Percentiles rank a stretch among this genome's conserved stretches.
Conservation (phyloP, 345 rosid species). For the Heritiera fomes region DNA sequence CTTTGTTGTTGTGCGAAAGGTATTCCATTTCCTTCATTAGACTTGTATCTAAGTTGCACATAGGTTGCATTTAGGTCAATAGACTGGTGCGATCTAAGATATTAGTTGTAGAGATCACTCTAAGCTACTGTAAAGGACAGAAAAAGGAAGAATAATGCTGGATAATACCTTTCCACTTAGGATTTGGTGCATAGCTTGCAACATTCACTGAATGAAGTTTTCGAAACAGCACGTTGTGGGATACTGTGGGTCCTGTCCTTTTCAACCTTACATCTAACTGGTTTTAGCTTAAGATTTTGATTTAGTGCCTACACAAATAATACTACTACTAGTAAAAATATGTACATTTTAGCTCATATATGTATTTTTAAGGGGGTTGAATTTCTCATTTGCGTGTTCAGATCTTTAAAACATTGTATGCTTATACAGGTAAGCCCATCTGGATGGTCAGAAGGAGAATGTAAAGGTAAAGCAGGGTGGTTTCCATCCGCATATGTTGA, state of each 20-base stretch:
- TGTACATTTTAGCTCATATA: background rate
- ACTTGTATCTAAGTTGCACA: constrained; percentile 1
- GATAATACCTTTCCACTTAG: background rate
- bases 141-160: constrained; percentile 3
- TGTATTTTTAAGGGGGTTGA: background rate
- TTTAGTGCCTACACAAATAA: background rate
- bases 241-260: background rate
- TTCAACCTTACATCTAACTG: background rate
- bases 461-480: constrained; percentile 96
- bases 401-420: background rate
- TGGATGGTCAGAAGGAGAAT: constrained; percentile 99
- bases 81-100: constrained; percentile 7
- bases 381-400: constrained; percentile 7
- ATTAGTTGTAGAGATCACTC: background rate
- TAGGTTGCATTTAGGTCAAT: constrained; percentile 12
- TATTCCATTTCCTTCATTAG: constrained; percentile 29
- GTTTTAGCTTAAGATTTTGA: background rate
- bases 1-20: constrained; percentile 89
- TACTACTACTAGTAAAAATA: background rate
- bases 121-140: background rate
- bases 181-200: constrained; percentile 9
- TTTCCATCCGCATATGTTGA: constrained; percentile 84
- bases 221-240: background rate
- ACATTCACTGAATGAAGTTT: background rate
- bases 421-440: constrained; percentile 59